phyloP scores from a whole-genome alignment of 2,329 filamentous ascomycete species.

The Cladosporium sp. region DNA sequence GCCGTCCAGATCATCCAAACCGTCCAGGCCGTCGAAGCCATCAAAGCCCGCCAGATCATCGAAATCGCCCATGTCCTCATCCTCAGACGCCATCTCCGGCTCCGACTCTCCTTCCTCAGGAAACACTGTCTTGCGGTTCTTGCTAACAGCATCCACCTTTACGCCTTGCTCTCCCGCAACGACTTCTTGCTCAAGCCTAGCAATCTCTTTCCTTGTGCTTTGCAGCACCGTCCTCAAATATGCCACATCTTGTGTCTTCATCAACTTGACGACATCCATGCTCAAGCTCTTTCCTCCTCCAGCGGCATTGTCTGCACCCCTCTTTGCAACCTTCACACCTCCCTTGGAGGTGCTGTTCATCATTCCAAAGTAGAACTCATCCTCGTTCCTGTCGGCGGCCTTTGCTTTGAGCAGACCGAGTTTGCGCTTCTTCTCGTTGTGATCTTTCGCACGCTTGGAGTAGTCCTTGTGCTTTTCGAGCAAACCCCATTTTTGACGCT shows the following conservation, averaged over 20 bases:
- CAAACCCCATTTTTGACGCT: conserved; percentile 81
- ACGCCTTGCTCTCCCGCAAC: conserved; percentile 36
- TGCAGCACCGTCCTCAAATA: conserved; percentile 58
- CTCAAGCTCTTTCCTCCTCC: conserved; percentile 39
- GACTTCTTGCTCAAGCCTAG: conserved; percentile 41
- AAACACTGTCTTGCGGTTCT: conserved; percentile 37
- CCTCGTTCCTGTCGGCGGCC: conserved; percentile 58
- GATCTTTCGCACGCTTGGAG: conserved; percentile 60
- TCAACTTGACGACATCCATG: conserved; percentile 56
- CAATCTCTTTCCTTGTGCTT: conserved; percentile 50
- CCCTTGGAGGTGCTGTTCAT: conserved; percentile 49
- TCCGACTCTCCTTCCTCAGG: conserved; percentile 33
- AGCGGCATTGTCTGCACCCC: conserved; percentile 38
- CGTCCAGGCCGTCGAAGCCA: conserved; percentile 23
- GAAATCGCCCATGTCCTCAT: conserved; percentile 16
- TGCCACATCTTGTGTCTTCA: conserved; percentile 63
- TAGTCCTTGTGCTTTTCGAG: conserved; percentile 93
- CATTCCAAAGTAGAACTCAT: conserved; percentile 66
- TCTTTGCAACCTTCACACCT: conserved; percentile 41
- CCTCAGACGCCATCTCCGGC: not conserved
- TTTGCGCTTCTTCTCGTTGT: conserved; percentile 58
- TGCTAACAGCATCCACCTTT: conserved; percentile 29
- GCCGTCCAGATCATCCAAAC: conserved; percentile 14
- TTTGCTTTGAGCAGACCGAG: conserved; percentile 57
- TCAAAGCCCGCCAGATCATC: conserved; percentile 18